Base-by-base conservation (phyloP, 805 yeast genomes). In the Cyberlindnera veronae region DNA sequence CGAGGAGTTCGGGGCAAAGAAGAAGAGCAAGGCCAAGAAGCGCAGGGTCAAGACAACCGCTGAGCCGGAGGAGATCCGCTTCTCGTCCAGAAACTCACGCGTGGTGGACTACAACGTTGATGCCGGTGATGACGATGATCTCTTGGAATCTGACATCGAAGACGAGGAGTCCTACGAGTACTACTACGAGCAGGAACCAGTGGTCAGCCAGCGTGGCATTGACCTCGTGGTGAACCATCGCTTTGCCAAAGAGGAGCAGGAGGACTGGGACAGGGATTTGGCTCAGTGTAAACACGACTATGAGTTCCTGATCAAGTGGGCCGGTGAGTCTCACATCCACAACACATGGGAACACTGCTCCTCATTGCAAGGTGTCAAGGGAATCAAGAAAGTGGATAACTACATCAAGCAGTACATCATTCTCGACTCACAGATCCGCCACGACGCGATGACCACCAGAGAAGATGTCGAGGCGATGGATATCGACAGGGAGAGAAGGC, bases 381-480 rank as follows among this genome's bases (percentile, higher is more conserved):
- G 99, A 31, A 69, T 77, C 51, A 86, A 95, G 60, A 81, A 83
- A 50, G 75, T 93, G 16, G 98, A 91, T 45, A 93, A 93, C 63
- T 93, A 89, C 62, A 83, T 90, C 58, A 84, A 82, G 55, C 88
- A 83, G 53, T 78, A 66, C 55, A 78, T 93, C 40, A 66, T 85
- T 6, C 64, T 74, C 43, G 96, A 90, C 56, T 76, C 77, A 51
- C 85, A 85, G 55, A 72, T 89, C 32, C 74, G 96, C 51, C 69
- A 68, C 34, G 97, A 91, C 56, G 85, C 95, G 0, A 63, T 68
- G 43, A 86, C 95, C 4, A 87, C 96, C 1, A 76, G 84, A 39
- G 99, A 91, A 63, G 98, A 93, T 50, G 71, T 91, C 29, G 99
- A 91, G 62, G 82, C 88, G 16, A 82, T 91, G 89, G 96, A 89